Conservation (phyloP, 129 eudicot species). For the Rutidosis leptorrhynchoides region DNA sequence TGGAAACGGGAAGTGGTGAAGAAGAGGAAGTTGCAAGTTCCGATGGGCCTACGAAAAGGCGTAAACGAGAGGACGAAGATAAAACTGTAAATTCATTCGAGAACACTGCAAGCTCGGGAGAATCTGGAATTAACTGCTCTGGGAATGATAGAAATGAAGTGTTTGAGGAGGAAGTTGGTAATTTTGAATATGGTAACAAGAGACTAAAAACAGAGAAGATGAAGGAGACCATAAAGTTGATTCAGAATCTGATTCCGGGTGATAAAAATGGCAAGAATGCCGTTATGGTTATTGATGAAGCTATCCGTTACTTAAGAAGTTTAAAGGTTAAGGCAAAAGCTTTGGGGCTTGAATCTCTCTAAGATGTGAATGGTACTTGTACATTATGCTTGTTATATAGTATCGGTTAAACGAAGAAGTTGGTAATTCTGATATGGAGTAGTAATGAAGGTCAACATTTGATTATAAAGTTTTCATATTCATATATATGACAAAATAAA, state of each 20-base stretch:
- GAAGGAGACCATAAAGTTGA: conserved; percentile 52
- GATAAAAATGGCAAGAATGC: conserved; percentile 59
- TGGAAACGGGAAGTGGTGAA: conserved; percentile 40
- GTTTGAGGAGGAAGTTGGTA: conserved; percentile 33
- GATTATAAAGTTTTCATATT: conserved; percentile 9
- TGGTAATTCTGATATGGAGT: conserved; percentile 23
- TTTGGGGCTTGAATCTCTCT: conserved; percentile 55
- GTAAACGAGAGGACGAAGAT: conserved; percentile 35
- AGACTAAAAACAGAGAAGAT: conserved; percentile 52
- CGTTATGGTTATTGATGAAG: conserved; percentile 69
- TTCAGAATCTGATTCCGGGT: conserved; percentile 67
- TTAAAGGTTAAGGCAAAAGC: conserved; percentile 66
- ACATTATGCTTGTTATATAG: conserved; percentile 9
- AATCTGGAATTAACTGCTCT: conserved; percentile 29
- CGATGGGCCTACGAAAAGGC: conserved; percentile 44
- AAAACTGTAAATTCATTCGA: conserved; percentile 27
- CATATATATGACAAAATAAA: conserved; percentile 7
- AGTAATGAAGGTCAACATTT: conserved; percentile 15
- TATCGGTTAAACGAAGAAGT: neutral
- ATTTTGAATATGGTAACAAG: conserved; percentile 27
- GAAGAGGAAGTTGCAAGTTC: conserved; percentile 68
- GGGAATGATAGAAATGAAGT: conserved; percentile 39
- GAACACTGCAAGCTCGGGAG: conserved; percentile 47
- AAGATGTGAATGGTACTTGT: conserved; percentile 9
- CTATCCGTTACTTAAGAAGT: conserved; percentile 58